A percentile compares a stretch with the other conserved stretches of the same genome.
These are phyloP conservation scores for Penicillium sp. DNA, from an alignment of 2,329 filamentous ascomycete genomes.

Conservation along the genomic window DNA sequence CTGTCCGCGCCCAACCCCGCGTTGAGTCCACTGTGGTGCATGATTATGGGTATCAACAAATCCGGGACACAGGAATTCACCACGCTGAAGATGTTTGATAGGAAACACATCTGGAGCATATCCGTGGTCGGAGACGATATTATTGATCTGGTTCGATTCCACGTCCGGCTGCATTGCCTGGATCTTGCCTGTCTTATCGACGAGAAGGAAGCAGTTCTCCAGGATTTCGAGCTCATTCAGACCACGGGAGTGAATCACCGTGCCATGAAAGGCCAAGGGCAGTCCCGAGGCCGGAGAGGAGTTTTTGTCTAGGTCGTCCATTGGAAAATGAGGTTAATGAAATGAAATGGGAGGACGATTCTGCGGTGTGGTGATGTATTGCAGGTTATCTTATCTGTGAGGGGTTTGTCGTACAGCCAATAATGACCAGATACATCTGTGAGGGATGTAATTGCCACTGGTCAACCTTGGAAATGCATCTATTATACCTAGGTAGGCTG, in stretches of 20 bases:
- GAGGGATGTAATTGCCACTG: background rate
- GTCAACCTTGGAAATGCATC: too few species aligned
- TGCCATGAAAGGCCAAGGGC: slow-evolving; percentile 34
- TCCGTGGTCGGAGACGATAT: slow-evolving; percentile 22
- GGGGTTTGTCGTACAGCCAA: slow-evolving; percentile 3
- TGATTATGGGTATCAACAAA: slow-evolving; percentile 64
- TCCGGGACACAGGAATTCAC: slow-evolving; percentile 32
- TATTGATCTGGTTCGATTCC: slow-evolving; percentile 18
- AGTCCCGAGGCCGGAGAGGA: slow-evolving; percentile 14
- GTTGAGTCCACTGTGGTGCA: slow-evolving; percentile 53
- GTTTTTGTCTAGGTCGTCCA: slow-evolving; percentile 10
- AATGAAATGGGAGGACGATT: background rate
- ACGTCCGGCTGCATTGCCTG: slow-evolving; percentile 24
- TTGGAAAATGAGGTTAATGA: slow-evolving; percentile 1
- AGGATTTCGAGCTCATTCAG: slow-evolving; percentile 28
- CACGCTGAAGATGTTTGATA: slow-evolving; percentile 25
- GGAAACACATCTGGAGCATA: slow-evolving; percentile 25
- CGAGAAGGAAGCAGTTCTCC: slow-evolving; percentile 29
- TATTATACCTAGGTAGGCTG: too few species aligned
- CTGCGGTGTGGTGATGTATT: background rate
- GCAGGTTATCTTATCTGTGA: slow-evolving; percentile 5
- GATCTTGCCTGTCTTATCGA: slow-evolving; percentile 30
- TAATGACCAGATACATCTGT: background rate
- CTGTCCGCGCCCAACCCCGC: slow-evolving; percentile 41
- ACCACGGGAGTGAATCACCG: slow-evolving; percentile 29